Conservation (phyloP, 1,284 basidiomycete genomes). For the Ceraceosorus guamensis region DNA sequence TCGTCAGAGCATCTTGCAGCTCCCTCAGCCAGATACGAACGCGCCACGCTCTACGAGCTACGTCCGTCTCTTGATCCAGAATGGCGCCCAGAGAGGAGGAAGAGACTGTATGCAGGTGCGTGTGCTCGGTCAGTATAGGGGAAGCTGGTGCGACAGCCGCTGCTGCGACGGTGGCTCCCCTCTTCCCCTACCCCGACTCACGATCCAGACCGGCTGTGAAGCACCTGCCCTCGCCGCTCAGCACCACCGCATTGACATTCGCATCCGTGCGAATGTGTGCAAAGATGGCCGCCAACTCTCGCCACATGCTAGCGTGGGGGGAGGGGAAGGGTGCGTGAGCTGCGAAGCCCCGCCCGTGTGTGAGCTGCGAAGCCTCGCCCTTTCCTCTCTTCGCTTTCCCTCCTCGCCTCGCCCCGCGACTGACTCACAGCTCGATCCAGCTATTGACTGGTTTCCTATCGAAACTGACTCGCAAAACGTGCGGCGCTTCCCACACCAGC, state of each 20-base stretch:
- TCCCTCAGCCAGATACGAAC: conserved; percentile 39
- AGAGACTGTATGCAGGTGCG: conserved; percentile 12
- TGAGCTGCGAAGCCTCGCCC: not conserved
- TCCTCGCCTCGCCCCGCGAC: too few species aligned
- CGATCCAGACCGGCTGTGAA: conserved; percentile 48
- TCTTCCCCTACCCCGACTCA: conserved; percentile 9
- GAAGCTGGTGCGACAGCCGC: not conserved
- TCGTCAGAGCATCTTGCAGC: conserved; percentile 43
- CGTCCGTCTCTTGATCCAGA: conserved; percentile 20
- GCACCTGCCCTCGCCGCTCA: conserved; percentile 38
- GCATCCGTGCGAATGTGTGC: conserved; percentile 26
- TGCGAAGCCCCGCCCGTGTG: not conserved
- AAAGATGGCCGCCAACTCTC: conserved; percentile 38
- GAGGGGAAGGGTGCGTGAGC: too few species aligned
- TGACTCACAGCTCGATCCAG: conserved; percentile 23
- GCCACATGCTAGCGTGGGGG: conserved; percentile 31
- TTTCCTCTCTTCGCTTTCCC: not conserved
- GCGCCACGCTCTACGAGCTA: conserved; percentile 32
- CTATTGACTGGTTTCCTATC: conserved; percentile 42
- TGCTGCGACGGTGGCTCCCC: not conserved
- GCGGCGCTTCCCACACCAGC: conserved; percentile 23
- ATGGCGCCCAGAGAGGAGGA: conserved; percentile 14
- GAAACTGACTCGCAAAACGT: conserved; percentile 38
- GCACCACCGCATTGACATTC: conserved; percentile 39
- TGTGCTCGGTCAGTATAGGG: not conserved